phyloP scores from a whole-genome alignment of 2,329 filamentous ascomycete species.

The Botrytis porri region DNA sequence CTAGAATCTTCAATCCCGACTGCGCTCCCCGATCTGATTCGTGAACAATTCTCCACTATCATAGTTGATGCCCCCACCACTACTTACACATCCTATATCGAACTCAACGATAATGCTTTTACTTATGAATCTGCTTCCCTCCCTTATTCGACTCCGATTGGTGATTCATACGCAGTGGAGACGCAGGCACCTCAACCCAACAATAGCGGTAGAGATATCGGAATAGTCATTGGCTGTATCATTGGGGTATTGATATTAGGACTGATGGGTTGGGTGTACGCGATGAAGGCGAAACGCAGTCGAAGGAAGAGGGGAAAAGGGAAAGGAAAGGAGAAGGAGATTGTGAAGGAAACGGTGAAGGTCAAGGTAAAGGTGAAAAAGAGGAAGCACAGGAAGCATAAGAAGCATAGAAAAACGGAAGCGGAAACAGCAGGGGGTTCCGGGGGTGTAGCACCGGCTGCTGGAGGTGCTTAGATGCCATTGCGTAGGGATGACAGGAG shows the following conservation, averaged over 20 bases:
- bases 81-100: neutral
- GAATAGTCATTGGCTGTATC: conserved; percentile 9
- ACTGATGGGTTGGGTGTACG: neutral
- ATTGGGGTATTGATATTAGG: neutral
- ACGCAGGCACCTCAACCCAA: neutral
- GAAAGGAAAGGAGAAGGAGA: neutral
- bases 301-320: neutral
- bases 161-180: neutral
- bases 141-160: neutral
- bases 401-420: neutral
- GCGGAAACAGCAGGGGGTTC: neutral
- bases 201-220: neutral
- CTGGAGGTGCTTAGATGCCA: neutral
- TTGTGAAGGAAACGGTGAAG: neutral
- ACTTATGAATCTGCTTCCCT: neutral
- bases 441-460: neutral
- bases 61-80: conserved; percentile 5
- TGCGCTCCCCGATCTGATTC: neutral
- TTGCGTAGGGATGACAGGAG: too few species aligned
- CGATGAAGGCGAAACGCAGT: neutral
- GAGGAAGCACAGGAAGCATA: neutral
- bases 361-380: neutral
- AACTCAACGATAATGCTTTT: conserved; percentile 5
- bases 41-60: neutral
- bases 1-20: neutral